Conservation (phyloP, 2,329 filamentous ascomycete genomes). For the Cryphonectria naterciae region DNA sequence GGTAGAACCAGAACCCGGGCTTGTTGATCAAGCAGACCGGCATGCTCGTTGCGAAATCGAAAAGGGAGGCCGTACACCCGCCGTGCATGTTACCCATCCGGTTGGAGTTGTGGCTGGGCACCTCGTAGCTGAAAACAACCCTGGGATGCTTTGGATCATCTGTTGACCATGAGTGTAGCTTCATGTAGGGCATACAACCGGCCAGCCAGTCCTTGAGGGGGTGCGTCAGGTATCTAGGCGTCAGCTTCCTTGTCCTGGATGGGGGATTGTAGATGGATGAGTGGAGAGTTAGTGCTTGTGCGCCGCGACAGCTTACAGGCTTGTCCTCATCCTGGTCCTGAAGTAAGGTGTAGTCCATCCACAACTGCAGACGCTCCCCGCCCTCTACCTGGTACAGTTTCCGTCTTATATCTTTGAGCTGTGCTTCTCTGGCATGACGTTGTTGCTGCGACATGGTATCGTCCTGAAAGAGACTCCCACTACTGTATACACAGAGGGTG, state of each 20-base stretch:
- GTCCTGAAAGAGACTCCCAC: no score
- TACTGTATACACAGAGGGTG: neutral
- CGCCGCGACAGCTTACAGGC: constrained; percentile 18
- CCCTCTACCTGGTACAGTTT: constrained; percentile 19
- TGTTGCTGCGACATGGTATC: constrained; percentile 8
- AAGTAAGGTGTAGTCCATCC: constrained; percentile 13
- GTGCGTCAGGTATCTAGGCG: no score
- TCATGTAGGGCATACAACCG: constrained; percentile 14
- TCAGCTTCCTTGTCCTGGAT: neutral
- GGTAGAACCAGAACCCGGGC: constrained; percentile 63
- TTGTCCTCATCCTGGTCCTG: constrained; percentile 18
- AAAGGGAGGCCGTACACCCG: constrained; percentile 67
- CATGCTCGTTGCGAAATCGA: constrained; percentile 68
- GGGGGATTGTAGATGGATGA: neutral
- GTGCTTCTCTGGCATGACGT: neutral
- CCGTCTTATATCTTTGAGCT: constrained; percentile 1
- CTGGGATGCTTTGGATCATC: constrained; percentile 26
- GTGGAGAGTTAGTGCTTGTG: no score
- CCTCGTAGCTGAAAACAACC: constrained; percentile 43
- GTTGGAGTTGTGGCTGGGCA: constrained; percentile 58
- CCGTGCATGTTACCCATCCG: constrained; percentile 60
- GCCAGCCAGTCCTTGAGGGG: constrained; percentile 22
- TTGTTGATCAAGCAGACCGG: constrained; percentile 59
- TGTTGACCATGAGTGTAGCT: constrained; percentile 25
- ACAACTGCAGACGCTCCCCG: constrained; percentile 28